Percentiles rank a stretch among this genome's conserved stretches.
Evolutionary conservation across 2,329 filamentous ascomycete genomes (phyloP).

Genomic region (Orbilia javanica): DNA sequence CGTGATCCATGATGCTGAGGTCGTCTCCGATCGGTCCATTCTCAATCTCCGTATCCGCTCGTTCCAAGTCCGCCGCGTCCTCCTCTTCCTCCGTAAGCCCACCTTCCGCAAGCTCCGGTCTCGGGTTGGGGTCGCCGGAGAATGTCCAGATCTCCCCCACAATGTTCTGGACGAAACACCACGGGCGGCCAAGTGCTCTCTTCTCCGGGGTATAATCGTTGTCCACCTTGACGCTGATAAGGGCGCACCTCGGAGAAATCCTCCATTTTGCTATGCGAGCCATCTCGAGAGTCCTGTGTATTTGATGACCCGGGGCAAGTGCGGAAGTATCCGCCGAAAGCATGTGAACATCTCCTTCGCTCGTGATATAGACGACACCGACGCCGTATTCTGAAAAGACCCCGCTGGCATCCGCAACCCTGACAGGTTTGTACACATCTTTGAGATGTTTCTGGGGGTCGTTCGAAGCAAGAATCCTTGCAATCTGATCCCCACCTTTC

Average conservation of each 20-base stretch:
- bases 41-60: slow-evolving; percentile 48
- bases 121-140: slow-evolving; percentile 46
- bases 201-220: slow-evolving; percentile 52
- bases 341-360: slow-evolving; percentile 51
- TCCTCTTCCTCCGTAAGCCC: slow-evolving; percentile 52
- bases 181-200: slow-evolving; percentile 42
- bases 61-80: slow-evolving; percentile 33
- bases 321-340: slow-evolving; percentile 45
- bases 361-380: slow-evolving; percentile 48
- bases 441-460: not conserved
- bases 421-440: slow-evolving; percentile 29
- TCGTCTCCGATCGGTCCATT: slow-evolving; percentile 52
- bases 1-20: slow-evolving; percentile 52
- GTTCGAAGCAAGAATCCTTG: slow-evolving; percentile 5
- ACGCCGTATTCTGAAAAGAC: slow-evolving; percentile 47
- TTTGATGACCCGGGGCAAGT: slow-evolving; percentile 31
- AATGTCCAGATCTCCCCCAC: slow-evolving; percentile 58
- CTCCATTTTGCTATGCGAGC: slow-evolving; percentile 51
- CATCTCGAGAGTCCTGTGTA: slow-evolving; percentile 52
- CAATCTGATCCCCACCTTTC: not conserved
- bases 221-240: slow-evolving; percentile 46
- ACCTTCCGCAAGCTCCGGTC: slow-evolving; percentile 29
- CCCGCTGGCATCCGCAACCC: slow-evolving; percentile 40
- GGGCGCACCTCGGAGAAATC: slow-evolving; percentile 49
- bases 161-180: slow-evolving; percentile 54